Conservation (phyloP, 305 asterid species). For the Fraxinus angustifolia region DNA sequence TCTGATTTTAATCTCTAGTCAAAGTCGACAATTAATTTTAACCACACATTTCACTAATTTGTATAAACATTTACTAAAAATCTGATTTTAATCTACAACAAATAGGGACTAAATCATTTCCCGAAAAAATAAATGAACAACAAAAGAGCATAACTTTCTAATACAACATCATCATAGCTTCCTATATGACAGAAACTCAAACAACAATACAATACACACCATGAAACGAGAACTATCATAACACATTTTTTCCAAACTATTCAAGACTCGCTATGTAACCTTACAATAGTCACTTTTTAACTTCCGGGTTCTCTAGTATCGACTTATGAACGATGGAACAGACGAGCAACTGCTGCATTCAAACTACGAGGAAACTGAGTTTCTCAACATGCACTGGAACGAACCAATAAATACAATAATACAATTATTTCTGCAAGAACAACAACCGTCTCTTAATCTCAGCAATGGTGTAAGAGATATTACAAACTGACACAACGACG, state of each 20-base stretch:
- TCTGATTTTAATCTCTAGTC: too few relatives aligned
- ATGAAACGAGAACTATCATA: background rate
- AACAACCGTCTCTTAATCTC: slow-evolving; percentile 20
- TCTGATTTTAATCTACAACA: too few relatives aligned
- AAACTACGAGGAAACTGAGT: background rate
- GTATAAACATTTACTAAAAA: too few relatives aligned
- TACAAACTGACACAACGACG: slow-evolving; percentile 1
- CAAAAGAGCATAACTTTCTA: background rate
- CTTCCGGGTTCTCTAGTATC: background rate
- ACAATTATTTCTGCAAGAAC: slow-evolving; percentile 25
- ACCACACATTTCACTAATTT: too few relatives aligned
- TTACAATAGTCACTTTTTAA: background rate
- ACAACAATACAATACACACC: background rate
- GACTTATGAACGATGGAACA: background rate
- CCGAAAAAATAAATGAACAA: background rate
- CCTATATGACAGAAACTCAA: background rate
- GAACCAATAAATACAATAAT: slow-evolving; percentile 34
- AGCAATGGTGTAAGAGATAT: slow-evolving; percentile 2
- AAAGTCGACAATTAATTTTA: too few relatives aligned
- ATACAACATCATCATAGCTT: background rate
- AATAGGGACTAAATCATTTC: background rate
- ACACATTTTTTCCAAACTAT: background rate
- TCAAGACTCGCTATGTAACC: background rate
- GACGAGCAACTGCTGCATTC: background rate
- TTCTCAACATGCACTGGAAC: background rate